A percentile compares a stretch with the other conserved stretches of the same genome.
phyloP scores from a whole-genome alignment of 2,329 filamentous ascomycete species.

The Cordyceps cateniannulata region DNA sequence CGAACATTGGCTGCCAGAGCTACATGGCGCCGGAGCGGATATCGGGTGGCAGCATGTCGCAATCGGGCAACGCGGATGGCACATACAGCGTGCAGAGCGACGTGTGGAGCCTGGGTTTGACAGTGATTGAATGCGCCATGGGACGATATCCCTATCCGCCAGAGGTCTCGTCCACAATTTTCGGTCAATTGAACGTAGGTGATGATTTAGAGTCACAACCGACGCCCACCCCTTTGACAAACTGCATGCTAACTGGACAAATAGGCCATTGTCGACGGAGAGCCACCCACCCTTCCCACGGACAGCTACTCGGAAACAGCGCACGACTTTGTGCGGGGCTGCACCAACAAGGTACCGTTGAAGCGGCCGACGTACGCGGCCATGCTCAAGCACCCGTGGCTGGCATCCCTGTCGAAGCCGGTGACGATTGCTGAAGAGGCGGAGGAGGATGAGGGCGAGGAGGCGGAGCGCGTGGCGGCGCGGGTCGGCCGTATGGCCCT shows the following conservation, averaged over 20 bases:
- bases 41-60: conserved; percentile 73
- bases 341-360: conserved; percentile 87
- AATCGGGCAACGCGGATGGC: conserved; percentile 63
- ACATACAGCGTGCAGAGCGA: conserved; percentile 98
- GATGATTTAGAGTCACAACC: no score
- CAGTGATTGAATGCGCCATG: conserved; percentile 92
- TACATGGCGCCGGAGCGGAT: conserved; percentile 99
- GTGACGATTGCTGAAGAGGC: conserved; percentile 66
- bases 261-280: conserved; percentile 94
- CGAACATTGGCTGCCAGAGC: conserved; percentile 97
- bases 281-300: conserved; percentile 80
- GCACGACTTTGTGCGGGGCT: conserved; percentile 79
- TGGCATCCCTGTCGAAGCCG: conserved; percentile 68
- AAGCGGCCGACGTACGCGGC: conserved; percentile 91
- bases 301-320: conserved; percentile 73
- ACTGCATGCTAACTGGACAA: conserved; percentile 9
- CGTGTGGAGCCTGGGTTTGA: conserved; percentile 92
- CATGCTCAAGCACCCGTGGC: conserved; percentile 85
- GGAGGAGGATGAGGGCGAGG: conserved; percentile 60
- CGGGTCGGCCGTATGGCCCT: conserved; percentile 39
- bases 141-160: conserved; percentile 94
- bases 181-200: conserved; percentile 92
- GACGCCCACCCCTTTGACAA: neutral
- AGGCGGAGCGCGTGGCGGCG: conserved; percentile 34
- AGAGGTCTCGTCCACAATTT: conserved; percentile 96